These are phyloP conservation scores for Epithele typhae DNA, from an alignment of 768 basidiomycete species.

Conservation along the genomic window DNA sequence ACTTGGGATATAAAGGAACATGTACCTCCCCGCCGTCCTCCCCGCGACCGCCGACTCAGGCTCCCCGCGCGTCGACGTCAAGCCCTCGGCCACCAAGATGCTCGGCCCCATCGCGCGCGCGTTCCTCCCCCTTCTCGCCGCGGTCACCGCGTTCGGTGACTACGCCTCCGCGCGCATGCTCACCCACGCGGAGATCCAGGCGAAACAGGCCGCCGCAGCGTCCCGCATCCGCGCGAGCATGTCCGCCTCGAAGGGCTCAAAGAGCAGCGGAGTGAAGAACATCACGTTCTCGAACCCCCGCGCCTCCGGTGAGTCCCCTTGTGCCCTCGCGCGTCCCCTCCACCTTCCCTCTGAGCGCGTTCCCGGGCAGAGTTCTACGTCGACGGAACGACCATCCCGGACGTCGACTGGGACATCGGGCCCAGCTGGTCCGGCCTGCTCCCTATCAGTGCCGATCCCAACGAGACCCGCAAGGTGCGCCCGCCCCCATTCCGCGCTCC, in stretches of 20 bases:
- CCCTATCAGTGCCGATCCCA: conserved; percentile 54
- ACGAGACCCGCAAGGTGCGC: conserved; percentile 65
- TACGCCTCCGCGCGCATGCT: conserved; percentile 7
- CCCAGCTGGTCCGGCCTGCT: conserved; percentile 73
- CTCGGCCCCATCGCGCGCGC: conserved; percentile 2
- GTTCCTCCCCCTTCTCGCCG: conserved; percentile 4
- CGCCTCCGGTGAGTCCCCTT: conserved; percentile 44
- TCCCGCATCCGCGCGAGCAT: conserved; percentile 29
- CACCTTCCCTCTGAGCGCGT: background rate
- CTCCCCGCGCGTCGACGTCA: too few relatives aligned
- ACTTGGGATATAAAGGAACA: background rate
- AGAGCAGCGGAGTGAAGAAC: conserved; percentile 39
- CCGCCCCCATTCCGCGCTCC: background rate
- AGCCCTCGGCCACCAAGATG: background rate
- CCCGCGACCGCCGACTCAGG: too few relatives aligned
- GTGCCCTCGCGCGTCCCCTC: background rate
- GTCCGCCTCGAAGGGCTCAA: conserved; percentile 8
- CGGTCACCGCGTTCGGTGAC: background rate
- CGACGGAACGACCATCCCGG: conserved; percentile 58
- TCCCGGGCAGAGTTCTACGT: conserved; percentile 60
- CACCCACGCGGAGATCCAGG: conserved; percentile 39
- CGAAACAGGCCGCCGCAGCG: conserved; percentile 44
- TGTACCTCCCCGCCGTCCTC: background rate
- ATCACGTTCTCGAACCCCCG: conserved; percentile 68
- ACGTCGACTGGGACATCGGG: conserved; percentile 69